These are phyloP conservation scores for Acanthamoeba royreba DNA, from an alignment of 208 protist genomes.

Conservation along the genomic window DNA sequence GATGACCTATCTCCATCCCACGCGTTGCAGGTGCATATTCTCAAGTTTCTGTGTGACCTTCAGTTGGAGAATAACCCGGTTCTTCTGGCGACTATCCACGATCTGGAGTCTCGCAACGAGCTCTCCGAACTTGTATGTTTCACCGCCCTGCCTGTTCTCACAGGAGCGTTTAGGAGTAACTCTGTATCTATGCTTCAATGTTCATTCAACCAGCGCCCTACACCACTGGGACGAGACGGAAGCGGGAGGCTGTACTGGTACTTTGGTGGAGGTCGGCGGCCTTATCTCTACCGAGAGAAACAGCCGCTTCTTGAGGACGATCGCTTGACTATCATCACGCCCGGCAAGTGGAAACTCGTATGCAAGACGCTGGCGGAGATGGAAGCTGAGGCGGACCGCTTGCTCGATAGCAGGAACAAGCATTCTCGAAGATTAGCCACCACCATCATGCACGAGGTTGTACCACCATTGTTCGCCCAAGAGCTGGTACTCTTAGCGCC, in stretches of 20 bases:
- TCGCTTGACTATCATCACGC: background rate
- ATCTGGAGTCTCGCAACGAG: background rate
- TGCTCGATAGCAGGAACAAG: background rate
- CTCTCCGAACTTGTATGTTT: background rate
- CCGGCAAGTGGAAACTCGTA: background rate
- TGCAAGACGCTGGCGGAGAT: background rate
- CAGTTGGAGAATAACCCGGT: background rate
- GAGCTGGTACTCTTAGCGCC: background rate
- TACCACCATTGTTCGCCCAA: background rate
- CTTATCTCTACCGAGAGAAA: background rate
- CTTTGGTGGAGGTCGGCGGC: background rate
- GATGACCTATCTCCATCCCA: background rate
- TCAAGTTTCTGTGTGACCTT: background rate
- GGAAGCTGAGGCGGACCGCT: background rate
- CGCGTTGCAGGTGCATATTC: background rate
- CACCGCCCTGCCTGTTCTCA: background rate
- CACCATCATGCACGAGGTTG: background rate
- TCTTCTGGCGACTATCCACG: background rate
- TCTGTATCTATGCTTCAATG: background rate
- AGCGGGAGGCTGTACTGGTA: background rate
- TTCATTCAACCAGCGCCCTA: background rate
- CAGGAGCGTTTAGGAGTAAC: background rate
- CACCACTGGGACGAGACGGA: background rate
- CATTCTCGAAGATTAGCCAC: background rate
- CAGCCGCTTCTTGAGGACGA: background rate